Conservation (phyloP, 1,139 yeast species). For the Meyerozyma sp. region DNA sequence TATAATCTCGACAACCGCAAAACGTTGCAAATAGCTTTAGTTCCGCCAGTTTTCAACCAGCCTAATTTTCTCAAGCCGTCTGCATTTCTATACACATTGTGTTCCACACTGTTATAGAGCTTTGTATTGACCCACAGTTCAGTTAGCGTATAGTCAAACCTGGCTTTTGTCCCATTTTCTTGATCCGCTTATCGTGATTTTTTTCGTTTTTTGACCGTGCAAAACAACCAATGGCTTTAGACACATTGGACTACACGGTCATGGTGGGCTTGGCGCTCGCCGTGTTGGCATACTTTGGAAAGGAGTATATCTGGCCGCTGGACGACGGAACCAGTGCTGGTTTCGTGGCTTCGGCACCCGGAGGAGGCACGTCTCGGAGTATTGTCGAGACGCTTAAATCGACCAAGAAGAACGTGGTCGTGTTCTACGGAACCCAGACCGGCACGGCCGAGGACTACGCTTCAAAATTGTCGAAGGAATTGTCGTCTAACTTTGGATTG, state of each 20-base stretch:
- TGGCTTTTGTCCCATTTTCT: not conserved
- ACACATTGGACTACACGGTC: constrained; percentile 67
- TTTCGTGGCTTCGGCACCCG: constrained; percentile 33
- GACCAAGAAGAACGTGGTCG: constrained; percentile 68
- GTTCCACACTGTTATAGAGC: no score
- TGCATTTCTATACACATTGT: no score
- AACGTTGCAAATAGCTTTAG: not conserved
- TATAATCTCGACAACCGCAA: not conserved
- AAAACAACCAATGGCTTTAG: constrained; percentile 40
- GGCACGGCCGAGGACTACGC: constrained; percentile 99
- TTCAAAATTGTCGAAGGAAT: constrained; percentile 82
- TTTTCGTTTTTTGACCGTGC: no score
- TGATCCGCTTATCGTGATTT: no score
- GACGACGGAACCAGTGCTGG: constrained; percentile 34
- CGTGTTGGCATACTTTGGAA: constrained; percentile 60
- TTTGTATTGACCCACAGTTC: no score
- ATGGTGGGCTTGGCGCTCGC: constrained; percentile 61
- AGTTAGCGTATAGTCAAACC: not conserved
- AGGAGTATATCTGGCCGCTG: constrained; percentile 50
- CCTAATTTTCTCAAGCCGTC: no score
- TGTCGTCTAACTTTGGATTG: constrained; percentile 75
- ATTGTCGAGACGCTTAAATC: constrained; percentile 56
- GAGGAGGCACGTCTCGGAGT: constrained; percentile 46
- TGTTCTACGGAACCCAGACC: constrained; percentile 95
- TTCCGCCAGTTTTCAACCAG: no score